A percentile compares a stretch with the other conserved stretches of the same genome.
Conservation (phyloP, 768 basidiomycete species). For the Fomitopsis pulvina region DNA sequence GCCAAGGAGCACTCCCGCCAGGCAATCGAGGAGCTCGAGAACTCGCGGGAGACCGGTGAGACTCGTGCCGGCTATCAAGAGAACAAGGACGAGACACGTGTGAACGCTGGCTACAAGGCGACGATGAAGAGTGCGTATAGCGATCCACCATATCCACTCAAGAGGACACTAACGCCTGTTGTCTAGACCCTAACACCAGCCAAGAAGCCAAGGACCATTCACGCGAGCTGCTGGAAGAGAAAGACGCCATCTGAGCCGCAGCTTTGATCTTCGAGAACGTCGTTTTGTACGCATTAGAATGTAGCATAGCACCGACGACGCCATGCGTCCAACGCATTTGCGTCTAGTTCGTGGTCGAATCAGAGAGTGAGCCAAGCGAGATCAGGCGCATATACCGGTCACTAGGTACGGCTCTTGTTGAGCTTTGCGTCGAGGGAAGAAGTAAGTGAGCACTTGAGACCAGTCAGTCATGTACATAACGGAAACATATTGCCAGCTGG, state of each 20-base stretch:
- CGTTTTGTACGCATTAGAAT: too few relatives aligned
- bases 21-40: slow-evolving; percentile 18
- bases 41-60: slow-evolving; percentile 11
- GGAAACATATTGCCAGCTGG: too few relatives aligned
- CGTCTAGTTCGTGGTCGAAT: too few relatives aligned
- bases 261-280: too few relatives aligned
- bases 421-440: too few relatives aligned
- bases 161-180: not conserved
- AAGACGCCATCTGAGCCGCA: slow-evolving; percentile 15
- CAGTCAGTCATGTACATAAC: too few relatives aligned
- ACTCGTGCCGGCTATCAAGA: slow-evolving; percentile 8
- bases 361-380: too few relatives aligned
- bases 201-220: slow-evolving; percentile 23
- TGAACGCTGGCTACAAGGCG: slow-evolving; percentile 24
- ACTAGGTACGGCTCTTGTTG: too few relatives aligned
- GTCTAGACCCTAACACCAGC: slow-evolving; percentile 21
- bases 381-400: too few relatives aligned
- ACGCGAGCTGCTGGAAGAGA: slow-evolving; percentile 17
- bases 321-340: too few relatives aligned
- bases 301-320: too few relatives aligned
- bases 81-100: slow-evolving; percentile 17
- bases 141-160: not conserved
- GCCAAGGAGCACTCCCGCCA: slow-evolving; percentile 25
- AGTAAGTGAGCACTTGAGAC: too few relatives aligned
- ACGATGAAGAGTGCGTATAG: slow-evolving; percentile 19